Percentiles rank a stretch among this genome's conserved stretches.
These are phyloP conservation scores for Emmonsia crescens DNA, from an alignment of 2,329 filamentous ascomycete species.

Conservation along the genomic window DNA sequence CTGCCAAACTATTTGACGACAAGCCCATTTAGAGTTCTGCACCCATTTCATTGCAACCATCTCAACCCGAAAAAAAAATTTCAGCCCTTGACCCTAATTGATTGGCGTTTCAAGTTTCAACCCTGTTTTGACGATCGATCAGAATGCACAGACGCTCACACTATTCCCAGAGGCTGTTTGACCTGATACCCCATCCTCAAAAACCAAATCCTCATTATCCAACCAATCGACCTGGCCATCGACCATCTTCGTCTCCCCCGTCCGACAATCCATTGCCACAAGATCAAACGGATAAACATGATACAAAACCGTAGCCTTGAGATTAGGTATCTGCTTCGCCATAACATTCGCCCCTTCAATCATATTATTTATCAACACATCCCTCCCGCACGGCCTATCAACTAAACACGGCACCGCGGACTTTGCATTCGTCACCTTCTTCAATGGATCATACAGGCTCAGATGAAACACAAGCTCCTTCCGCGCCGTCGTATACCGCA, in stretches of 20 bases:
- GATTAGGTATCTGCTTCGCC: conserved; percentile 1
- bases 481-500: background rate
- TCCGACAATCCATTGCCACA: conserved; percentile 2
- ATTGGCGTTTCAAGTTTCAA: background rate
- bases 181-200: background rate
- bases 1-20: background rate
- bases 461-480: conserved; percentile 5
- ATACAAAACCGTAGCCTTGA: conserved; percentile 2
- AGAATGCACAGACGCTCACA: background rate
- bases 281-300: background rate
- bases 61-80: background rate
- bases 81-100: background rate
- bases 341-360: background rate
- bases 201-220: conserved; percentile 3
- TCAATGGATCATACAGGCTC: conserved; percentile 1
- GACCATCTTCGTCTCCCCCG: background rate
- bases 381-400: background rate
- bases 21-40: background rate
- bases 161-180: background rate
- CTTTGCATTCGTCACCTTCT: background rate
- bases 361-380: conserved; percentile 3
- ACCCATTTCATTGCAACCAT: background rate
- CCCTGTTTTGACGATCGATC: background rate
- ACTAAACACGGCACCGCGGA: background rate
- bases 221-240: conserved; percentile 3